Base-by-base conservation (phyloP, 2,329 filamentous ascomycete genomes). In the Immersiporthe knoxdaviesiana region DNA sequence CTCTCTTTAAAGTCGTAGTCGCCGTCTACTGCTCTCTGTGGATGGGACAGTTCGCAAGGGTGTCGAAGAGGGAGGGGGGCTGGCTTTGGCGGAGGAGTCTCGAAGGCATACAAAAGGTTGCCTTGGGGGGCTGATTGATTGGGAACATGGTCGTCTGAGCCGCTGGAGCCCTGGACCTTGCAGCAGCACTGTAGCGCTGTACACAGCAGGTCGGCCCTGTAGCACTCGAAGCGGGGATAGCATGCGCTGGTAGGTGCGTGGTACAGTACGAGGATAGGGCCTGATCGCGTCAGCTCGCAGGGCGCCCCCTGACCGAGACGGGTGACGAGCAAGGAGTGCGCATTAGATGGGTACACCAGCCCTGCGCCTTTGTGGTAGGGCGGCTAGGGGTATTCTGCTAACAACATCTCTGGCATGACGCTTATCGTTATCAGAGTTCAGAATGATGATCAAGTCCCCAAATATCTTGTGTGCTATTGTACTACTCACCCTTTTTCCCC, bases 401-500 rank as follows among this genome's bases (percentile, higher is more conserved):
- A 47, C 44, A 50, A 18, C 6, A 12, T 27, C 44, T 16, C n/a
- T 56, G 18, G n/a, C 14, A 41, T 30, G 10, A 35, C 50, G 24
- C 63, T 65, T 65, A 65, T 65, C 63, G 50, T 65, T 65, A 65
- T 58, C 63, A n/a, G n/a, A n/a, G 50, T 58, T 59, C 21, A 18
- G 30, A 14, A 32, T 41, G 37, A 54, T 54, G 10, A 54, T 54
- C 50, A 54, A 16, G 21, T 27, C 47, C 47, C 21, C 3, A 24
- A 12, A 4, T 24, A 64, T 21, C 6, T 27, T 54, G 16, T 64
- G 62, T 47, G 10, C 44, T 47, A n/a, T 47, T 21, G 10, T n/a
- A n/a, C 44, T n/a, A 11, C 21, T 47, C 11, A 7, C 21, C 6
- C 21, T 47, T 47, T 21, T 47, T 47, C 10, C 11, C 44, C 18